Base-by-base conservation (phyloP, 2,329 filamentous ascomycete species). In the Nothophoma quercina region DNA sequence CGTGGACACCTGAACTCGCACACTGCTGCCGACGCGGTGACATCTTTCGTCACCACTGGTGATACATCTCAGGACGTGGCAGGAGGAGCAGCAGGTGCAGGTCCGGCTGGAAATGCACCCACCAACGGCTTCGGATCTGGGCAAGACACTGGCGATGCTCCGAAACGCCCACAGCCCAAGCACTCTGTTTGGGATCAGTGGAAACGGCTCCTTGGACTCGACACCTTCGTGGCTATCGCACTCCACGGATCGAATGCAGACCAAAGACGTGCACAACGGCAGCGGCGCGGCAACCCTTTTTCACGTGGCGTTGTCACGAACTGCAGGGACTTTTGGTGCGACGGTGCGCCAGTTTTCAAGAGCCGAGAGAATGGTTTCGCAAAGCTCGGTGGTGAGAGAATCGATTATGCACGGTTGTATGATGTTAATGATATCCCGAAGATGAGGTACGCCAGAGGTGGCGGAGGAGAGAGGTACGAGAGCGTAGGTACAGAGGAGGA, bases 271-370 rank as follows among this genome's bases (percentile, higher is more conserved):
- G 41, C 55, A 2, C 57, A 55, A 53, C 69, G 40, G 19, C 58
- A 51, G 65, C 75, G 81, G 58, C 80, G 81, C 49, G 83, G 81
- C 60, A 99, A 98, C 71, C 93, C 93, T 0, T 99, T 93, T 74
- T 93, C 87, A 51, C 83, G 87, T 25, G 95, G 95, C 7, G 81
- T 91, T 30, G 64, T 96, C n/a, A 84, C 87, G 53, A 99, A 99
- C 71, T 99, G 95, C 76, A 88, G 85, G 61, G 96, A 99, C 75
- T 99, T 99, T 73, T 98, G 93, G 91, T 93, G 90, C 67, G 95
- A 98, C 70, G 86, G 90, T 1, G 88, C 90, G 2, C 89, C 93
- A 0, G 74, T 96, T 15, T 93, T 96, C 71, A 86, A 88, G 9
- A 85, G 82, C 64, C 83, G 88, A 51, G 86, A 90, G 65, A 88